Percentiles rank a stretch among this genome's conserved stretches.
Evolutionary conservation across 345 rosid genomes (phyloP).

Genomic region (Salix arbutifolia): DNA sequence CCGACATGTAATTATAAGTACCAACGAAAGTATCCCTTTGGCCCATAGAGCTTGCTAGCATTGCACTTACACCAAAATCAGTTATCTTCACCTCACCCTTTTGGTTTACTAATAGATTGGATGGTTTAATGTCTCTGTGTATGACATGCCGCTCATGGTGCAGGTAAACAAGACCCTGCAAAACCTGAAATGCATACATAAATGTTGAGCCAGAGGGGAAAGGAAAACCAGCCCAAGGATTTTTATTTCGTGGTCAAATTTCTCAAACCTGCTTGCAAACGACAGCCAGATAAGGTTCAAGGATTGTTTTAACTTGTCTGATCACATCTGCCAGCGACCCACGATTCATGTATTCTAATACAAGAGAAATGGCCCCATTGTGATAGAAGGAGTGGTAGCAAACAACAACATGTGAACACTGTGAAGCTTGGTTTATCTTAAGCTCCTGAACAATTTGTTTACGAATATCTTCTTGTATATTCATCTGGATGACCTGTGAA

Average conservation of each 20-base stretch:
- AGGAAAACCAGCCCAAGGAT: background rate
- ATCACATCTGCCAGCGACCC: conserved; percentile 84
- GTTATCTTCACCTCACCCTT: conserved; percentile 94
- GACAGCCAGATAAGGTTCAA: conserved; percentile 67
- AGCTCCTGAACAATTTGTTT: conserved; percentile 72
- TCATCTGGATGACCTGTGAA: conserved; percentile 76
- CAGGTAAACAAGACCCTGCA: conserved; percentile 69
- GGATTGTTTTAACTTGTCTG: conserved; percentile 60
- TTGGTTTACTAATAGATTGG: conserved; percentile 84
- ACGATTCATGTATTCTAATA: conserved; percentile 91
- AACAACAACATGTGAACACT: conserved; percentile 71
- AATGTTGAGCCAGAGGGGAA: conserved; percentile 1
- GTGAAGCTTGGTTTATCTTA: conserved; percentile 73
- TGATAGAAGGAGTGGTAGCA: conserved; percentile 78
- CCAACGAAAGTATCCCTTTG: conserved; percentile 80
- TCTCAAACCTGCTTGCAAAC: conserved; percentile 71
- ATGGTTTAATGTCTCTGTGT: conserved; percentile 84
- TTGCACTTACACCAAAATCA: conserved; percentile 90
- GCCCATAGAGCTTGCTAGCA: conserved; percentile 74
- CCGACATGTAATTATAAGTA: conserved; percentile 87
- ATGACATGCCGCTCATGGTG: conserved; percentile 84
- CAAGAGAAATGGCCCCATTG: conserved; percentile 76
- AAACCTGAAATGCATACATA: conserved; percentile 44
- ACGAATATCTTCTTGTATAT: conserved; percentile 57
- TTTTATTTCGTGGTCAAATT: background rate